Evolutionary conservation across 2,329 filamentous ascomycete genomes (phyloP), one percentile per base, ranked within the genome.

Genomic region (Epichloe brachyelytri): DNA sequence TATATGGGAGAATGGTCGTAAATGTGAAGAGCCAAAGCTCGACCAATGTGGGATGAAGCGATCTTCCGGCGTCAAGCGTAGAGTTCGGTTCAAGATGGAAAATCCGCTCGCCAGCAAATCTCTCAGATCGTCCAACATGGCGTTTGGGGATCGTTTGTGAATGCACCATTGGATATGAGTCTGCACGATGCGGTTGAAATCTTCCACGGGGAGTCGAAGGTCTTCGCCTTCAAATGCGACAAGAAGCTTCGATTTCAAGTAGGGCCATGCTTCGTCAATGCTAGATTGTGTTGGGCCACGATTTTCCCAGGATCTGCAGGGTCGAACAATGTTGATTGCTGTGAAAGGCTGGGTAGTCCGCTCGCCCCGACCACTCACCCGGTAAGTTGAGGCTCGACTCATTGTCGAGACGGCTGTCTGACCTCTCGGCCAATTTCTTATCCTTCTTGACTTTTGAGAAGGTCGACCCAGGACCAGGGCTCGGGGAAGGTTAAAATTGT

Each of bases 11-110:
- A 38, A 97, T 87, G 6, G 80, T 86, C 3, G 88, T 91, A 61
- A 96, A 96, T 0, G 93, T 90, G 45, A 93, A 83, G 53, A 94
- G 80, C 93, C 93, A 98, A 62, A 96, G 82, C 63, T 95, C 88
- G 2, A 96, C 91, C 1, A 98, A 74, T 51, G 88, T 82, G 0
- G 88, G 20, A 97, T 88, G n/a, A 97, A 78, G 36, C 85, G 80
- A 54, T 95, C 90, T 61, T 97, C 91, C 0, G 88, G 77, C 0
- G 88, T 82, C 44, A 80, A 80, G 47, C 83, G 79, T 17, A 97
- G 71, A 0, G 87, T 90, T 57, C 90, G 86, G 58, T 95, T 91
- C 2, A 98, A 75, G 2, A 86, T 89, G 33, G 79, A 76, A 62
- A 97, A 98, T 1, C 93, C 93, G 0, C 86, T 85, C n/a, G 75